phyloP scores from a whole-genome alignment of 768 basidiomycete species.

The Russula sp. region DNA sequence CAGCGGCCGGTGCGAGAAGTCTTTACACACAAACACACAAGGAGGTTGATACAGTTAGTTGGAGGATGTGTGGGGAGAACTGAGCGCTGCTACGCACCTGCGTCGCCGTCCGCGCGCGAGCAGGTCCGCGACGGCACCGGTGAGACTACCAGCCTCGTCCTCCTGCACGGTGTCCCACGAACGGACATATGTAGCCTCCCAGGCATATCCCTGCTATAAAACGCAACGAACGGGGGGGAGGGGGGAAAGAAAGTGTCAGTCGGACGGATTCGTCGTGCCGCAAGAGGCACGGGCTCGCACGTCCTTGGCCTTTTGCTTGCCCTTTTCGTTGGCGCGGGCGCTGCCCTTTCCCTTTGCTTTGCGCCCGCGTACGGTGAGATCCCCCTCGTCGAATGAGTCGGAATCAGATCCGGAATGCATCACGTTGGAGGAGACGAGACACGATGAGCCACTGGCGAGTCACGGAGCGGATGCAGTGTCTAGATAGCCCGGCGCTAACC shows the following conservation, averaged over 20 bases:
- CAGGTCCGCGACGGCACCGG: slow-evolving; percentile 83
- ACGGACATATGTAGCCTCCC: slow-evolving; percentile 92
- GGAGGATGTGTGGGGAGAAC: not conserved
- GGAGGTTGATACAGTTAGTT: not conserved
- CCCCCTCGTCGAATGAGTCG: slow-evolving; percentile 19
- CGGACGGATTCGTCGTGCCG: not conserved
- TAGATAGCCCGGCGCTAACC: no score
- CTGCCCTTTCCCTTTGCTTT: slow-evolving; percentile 10
- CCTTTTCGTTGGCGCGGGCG: slow-evolving; percentile 13
- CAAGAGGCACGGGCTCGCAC: slow-evolving; percentile 7
- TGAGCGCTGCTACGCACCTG: slow-evolving; percentile 44
- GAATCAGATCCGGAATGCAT: slow-evolving; percentile 19
- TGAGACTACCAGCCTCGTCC: slow-evolving; percentile 88
- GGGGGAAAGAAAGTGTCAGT: not conserved
- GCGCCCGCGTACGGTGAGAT: slow-evolving; percentile 13
- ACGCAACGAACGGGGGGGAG: not conserved
- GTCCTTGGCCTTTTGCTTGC: slow-evolving; percentile 22
- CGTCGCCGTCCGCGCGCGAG: slow-evolving; percentile 81
- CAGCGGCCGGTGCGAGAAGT: slow-evolving; percentile 72
- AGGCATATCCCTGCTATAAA: slow-evolving; percentile 76
- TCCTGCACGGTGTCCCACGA: slow-evolving; percentile 98
- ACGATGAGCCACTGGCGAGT: no score
- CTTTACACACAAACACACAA: slow-evolving; percentile 34
- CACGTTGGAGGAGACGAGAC: not conserved
- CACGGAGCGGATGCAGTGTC: no score